Base-by-base conservation (phyloP, 2,329 filamentous ascomycete species). In the Alternaria sp. region DNA sequence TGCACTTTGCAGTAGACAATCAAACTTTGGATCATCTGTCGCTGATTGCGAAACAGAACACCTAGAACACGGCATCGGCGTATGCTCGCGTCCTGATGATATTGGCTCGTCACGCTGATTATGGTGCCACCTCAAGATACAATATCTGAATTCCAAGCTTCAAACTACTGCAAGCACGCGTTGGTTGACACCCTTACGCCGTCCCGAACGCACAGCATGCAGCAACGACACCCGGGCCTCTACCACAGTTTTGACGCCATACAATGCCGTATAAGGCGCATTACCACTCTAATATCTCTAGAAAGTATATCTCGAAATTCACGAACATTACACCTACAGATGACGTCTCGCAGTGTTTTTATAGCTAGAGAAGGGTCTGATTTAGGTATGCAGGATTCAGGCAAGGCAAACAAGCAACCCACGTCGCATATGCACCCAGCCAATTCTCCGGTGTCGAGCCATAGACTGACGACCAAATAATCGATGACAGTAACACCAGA, bases 381-480 rank as follows among this genome's bases (percentile, higher is more conserved):
- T 18, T 41, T 32, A 40, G 25, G 28, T 30, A 50, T 43, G 54
- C 49, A 54, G 54, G 55, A 65, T 59, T 64, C 59, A 53, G 59
- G 59, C 49, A 62, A 34, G 36, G 50, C 63, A 62, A 66, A 66
- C 51, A 59, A 51, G 45, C 54, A 45, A 12, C 46, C 12, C 20
- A 34, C 43, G 54, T 30, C 44, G 38, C 60, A 52, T 54, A 53
- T 63, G 62, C 57, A 61, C 25, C 22, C 52, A 48, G 49, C 25
- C 18, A 46, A 62, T 56, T 54, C 56, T 62, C 60, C 51, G 61
- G 52, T 4, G 22, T 30, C 25, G 41, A 38, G 34, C 41, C 27
- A 50, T 30, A 43, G 48, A 54, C 34, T 27, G 32, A 41, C 38
- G 48, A 56, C 41, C n/a, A 40, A 20, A 16, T 51, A 30, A 58